These are phyloP conservation scores for Colletotrichum abscissum DNA, from an alignment of 2,329 filamentous ascomycete genomes.

Conservation along the genomic window DNA sequence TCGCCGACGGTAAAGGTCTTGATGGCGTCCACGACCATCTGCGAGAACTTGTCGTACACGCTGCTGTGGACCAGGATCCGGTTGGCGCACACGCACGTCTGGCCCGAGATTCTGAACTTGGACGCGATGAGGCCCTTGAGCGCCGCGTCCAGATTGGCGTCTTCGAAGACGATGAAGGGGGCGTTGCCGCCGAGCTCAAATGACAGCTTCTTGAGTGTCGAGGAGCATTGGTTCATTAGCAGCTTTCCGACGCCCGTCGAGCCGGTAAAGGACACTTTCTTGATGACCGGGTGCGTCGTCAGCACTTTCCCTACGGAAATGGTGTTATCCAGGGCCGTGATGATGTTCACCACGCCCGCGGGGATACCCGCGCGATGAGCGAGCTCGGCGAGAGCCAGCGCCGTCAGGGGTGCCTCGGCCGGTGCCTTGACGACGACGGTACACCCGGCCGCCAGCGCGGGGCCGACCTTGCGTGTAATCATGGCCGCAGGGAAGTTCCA, in stretches of 20 bases:
- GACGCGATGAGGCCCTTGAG: conserved; percentile 67
- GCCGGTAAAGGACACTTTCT: conserved; percentile 85
- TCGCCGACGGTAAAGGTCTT: conserved; percentile 74
- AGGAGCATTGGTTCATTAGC: conserved; percentile 80
- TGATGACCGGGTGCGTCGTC: conserved; percentile 74
- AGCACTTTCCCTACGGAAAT: conserved; percentile 69
- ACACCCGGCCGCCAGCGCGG: conserved; percentile 75
- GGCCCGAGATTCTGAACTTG: conserved; percentile 71
- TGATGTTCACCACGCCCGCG: conserved; percentile 80
- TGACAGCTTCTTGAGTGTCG: conserved; percentile 74
- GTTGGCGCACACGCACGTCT: conserved; percentile 75
- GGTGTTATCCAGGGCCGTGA: conserved; percentile 66
- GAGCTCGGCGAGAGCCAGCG: conserved; percentile 74
- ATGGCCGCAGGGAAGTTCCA: conserved; percentile 74
- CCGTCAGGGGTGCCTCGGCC: conserved; percentile 75
- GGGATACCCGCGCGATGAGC: conserved; percentile 81
- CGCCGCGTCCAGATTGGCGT: conserved; percentile 74
- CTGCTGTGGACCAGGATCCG: conserved; percentile 72
- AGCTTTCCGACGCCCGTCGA: conserved; percentile 77
- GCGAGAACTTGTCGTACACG: conserved; percentile 72
- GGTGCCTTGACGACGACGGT: conserved; percentile 74
- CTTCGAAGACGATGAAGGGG: conserved; percentile 72
- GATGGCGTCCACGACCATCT: conserved; percentile 68
- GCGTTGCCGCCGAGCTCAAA: conserved; percentile 76
- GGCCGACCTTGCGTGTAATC: conserved; percentile 77